These are phyloP conservation scores for Phialophora verrucosa DNA, from an alignment of 2,329 filamentous ascomycete species.

Conservation along the genomic window DNA sequence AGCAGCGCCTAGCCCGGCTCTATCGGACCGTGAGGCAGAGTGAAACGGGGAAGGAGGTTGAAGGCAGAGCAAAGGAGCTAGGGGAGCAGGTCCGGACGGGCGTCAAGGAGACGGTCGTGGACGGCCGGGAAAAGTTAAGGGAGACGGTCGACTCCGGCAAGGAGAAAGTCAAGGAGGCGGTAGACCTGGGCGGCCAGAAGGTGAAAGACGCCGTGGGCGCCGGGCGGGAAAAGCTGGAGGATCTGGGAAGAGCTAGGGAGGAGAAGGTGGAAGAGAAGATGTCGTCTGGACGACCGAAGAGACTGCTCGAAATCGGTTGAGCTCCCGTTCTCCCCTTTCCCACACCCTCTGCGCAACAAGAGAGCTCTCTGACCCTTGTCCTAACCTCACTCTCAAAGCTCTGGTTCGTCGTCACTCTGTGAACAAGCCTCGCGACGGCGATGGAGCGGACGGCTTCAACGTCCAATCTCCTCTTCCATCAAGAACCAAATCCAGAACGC, in stretches of 20 bases:
- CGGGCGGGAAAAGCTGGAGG: slow-evolving; percentile 10
- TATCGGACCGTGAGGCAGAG: slow-evolving; percentile 27
- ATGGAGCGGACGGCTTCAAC: neutral
- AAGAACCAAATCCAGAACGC: neutral
- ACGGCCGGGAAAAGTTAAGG: slow-evolving; percentile 2
- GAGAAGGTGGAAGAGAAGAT: slow-evolving; percentile 20
- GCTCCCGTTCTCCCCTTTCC: neutral
- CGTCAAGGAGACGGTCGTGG: slow-evolving; percentile 23
- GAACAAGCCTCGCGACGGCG: neutral
- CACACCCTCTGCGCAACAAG: neutral
- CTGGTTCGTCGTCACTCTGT: neutral
- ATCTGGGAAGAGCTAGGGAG: slow-evolving; percentile 2
- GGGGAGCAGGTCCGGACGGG: slow-evolving; percentile 11
- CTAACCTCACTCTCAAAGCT: neutral
- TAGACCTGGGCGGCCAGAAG: slow-evolving; percentile 1
- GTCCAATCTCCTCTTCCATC: neutral
- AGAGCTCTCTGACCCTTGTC: neutral
- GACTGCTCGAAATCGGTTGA: slow-evolving; percentile 33
- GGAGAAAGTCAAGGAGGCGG: slow-evolving; percentile 15
- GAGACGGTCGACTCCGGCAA: slow-evolving; percentile 7
- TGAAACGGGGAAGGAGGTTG: slow-evolving; percentile 30
- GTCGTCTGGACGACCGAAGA: slow-evolving; percentile 17
- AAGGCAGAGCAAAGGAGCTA: slow-evolving; percentile 28
- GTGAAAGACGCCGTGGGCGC: slow-evolving; percentile 5
- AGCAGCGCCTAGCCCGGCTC: slow-evolving; percentile 31